phyloP scores from a whole-genome alignment of 1,284 basidiomycete genomes.

The Nidula niveotomentosa region DNA sequence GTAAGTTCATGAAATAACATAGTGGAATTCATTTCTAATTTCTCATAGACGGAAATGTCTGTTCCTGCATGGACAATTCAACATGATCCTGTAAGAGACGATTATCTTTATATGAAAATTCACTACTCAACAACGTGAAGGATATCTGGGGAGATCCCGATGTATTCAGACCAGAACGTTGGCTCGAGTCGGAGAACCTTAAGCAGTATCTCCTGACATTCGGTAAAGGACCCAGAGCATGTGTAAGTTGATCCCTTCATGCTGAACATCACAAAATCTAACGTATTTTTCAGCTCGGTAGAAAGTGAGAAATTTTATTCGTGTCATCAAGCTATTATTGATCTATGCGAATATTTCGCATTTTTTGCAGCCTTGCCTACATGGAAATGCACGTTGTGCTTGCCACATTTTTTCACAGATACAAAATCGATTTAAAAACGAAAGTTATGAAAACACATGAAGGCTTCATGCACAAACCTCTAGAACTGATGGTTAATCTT shows the following conservation, averaged over 20 bases:
- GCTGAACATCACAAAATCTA: not conserved
- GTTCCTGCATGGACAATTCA: constrained; percentile 44
- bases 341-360: not conserved
- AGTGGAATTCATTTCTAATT: constrained; percentile 3
- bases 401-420: constrained; percentile 29
- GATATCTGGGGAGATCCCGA: constrained; percentile 44
- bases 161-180: constrained; percentile 42
- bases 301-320: constrained; percentile 13
- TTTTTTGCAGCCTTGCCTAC: constrained; percentile 23
- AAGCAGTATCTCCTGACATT: constrained; percentile 34
- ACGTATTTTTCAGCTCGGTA: constrained; percentile 11
- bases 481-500: constrained; percentile 12
- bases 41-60: constrained; percentile 25
- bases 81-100: constrained; percentile 24
- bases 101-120: not conserved
- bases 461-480: constrained; percentile 27
- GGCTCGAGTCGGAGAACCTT: constrained; percentile 34
- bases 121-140: not conserved
- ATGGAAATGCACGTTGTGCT: constrained; percentile 32
- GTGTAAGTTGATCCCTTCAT: constrained; percentile 12
- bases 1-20: constrained; percentile 13
- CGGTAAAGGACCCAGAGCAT: constrained; percentile 33
- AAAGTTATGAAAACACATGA: constrained; percentile 21
- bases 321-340: not conserved
- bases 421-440: constrained; percentile 21